Evolutionary conservation across 2,329 filamentous ascomycete genomes (phyloP).

Genomic region (Aspergillus awamori): DNA sequence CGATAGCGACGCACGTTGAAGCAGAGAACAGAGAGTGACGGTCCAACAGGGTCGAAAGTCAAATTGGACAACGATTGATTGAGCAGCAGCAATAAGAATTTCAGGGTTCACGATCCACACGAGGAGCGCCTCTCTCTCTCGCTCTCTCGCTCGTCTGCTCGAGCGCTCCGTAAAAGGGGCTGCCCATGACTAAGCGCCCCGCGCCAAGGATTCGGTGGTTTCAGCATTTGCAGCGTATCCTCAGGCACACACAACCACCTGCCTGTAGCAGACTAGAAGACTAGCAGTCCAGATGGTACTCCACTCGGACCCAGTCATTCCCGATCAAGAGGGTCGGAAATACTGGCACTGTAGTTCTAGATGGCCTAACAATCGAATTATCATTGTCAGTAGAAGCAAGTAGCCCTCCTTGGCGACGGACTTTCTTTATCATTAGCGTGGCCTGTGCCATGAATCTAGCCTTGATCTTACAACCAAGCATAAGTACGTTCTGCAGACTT

Average conservation of each 20-base stretch:
- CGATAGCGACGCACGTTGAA: neutral
- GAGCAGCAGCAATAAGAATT: conserved; percentile 9
- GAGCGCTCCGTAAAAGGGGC: conserved; percentile 40
- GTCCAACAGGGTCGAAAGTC: conserved; percentile 13
- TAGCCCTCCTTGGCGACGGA: no score
- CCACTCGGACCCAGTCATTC: neutral
- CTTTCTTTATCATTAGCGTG: no score
- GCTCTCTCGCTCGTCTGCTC: conserved; percentile 7
- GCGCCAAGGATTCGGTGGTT: conserved; percentile 24
- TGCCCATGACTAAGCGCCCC: conserved; percentile 36
- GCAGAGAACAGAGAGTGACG: neutral
- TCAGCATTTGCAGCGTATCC: conserved; percentile 15
- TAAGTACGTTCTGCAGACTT: neutral
- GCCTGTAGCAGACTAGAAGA: no score
- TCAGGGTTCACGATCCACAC: conserved; percentile 28
- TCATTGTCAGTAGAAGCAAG: no score
- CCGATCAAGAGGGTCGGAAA: neutral
- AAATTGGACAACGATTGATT: neutral
- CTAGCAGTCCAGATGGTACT: neutral
- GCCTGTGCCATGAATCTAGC: no score
- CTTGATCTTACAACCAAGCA: neutral
- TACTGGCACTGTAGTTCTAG: no score
- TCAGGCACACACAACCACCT: neutral
- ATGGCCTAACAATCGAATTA: no score
- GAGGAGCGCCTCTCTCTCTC: conserved; percentile 11